These are phyloP conservation scores for Aspergillus hortae DNA, from an alignment of 2,329 filamentous ascomycete species.

Conservation along the genomic window DNA sequence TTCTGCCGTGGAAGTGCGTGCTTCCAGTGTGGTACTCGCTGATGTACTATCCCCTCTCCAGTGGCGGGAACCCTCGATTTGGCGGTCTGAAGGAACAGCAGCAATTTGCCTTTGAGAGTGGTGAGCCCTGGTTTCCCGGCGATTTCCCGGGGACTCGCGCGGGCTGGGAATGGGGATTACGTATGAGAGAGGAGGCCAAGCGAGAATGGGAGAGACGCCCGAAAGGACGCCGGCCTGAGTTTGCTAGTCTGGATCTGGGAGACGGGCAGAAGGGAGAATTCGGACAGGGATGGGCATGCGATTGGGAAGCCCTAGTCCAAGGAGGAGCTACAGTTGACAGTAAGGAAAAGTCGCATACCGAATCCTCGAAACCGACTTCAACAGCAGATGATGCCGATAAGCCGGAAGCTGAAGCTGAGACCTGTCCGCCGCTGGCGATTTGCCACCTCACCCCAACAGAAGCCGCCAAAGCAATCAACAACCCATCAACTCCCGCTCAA, in stretches of 20 bases:
- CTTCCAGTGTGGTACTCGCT: constrained; percentile 80
- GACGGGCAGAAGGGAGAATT: constrained; percentile 74
- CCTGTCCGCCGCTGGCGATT: constrained; percentile 27
- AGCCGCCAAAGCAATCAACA: constrained; percentile 24
- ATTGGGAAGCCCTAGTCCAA: constrained; percentile 69
- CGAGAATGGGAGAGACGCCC: constrained; percentile 71
- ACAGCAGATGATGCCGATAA: constrained; percentile 6
- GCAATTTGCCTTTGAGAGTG: constrained; percentile 78
- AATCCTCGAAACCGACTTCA: not conserved
- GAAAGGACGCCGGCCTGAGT: constrained; percentile 76
- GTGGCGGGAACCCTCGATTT: constrained; percentile 75
- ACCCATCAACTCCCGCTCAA: constrained; percentile 19
- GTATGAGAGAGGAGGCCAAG: constrained; percentile 58
- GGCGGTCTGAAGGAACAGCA: constrained; percentile 76
- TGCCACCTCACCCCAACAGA: constrained; percentile 39
- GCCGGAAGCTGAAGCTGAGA: constrained; percentile 8
- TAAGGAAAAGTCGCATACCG: constrained; percentile 10
- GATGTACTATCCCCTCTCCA: constrained; percentile 75
- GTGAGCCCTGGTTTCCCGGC: constrained; percentile 76
- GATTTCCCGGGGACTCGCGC: constrained; percentile 78
- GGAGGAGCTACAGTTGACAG: constrained; percentile 13
- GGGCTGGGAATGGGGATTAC: constrained; percentile 72
- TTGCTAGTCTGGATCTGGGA: constrained; percentile 70
- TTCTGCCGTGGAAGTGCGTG: constrained; percentile 90
- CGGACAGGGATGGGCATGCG: constrained; percentile 76